Evolutionary conservation across 495 filamentous ascomycete genomes (phyloP).

Genomic region (Daldinia caldariorum): DNA sequence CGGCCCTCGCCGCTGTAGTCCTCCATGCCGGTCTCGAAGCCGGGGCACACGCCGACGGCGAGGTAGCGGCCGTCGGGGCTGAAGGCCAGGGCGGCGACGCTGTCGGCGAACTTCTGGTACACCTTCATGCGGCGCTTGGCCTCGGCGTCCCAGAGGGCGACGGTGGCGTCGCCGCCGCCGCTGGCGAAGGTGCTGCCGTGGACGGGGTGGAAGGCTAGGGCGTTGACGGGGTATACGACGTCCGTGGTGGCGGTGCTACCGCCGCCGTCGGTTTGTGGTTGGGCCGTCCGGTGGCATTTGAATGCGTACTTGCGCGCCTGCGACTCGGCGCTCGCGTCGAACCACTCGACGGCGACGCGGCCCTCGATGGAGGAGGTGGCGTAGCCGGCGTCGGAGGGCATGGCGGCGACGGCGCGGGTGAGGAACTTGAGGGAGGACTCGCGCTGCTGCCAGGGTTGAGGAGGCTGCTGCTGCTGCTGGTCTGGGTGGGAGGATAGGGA

Average conservation of each 20-base stretch:
- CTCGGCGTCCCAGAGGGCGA: slow-evolving; percentile 95
- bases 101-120: slow-evolving; percentile 83
- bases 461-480: slow-evolving; percentile 50
- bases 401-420: slow-evolving; percentile 92
- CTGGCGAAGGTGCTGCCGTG: slow-evolving; percentile 87
- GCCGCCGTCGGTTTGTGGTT: slow-evolving; percentile 40
- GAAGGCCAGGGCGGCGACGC: slow-evolving; percentile 80
- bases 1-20: slow-evolving; percentile 73
- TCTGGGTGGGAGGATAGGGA: slow-evolving; percentile 57
- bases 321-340: slow-evolving; percentile 83
- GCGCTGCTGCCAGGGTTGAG: slow-evolving; percentile 87
- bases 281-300: slow-evolving; percentile 88
- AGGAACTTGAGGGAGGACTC: slow-evolving; percentile 96
- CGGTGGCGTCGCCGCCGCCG: slow-evolving; percentile 92
- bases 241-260: slow-evolving; percentile 43
- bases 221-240: slow-evolving; percentile 87
- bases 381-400: slow-evolving; percentile 94
- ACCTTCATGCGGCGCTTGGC: slow-evolving; percentile 90
- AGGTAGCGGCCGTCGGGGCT: slow-evolving; percentile 82
- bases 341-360: slow-evolving; percentile 95
- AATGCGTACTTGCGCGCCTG: slow-evolving; percentile 97
- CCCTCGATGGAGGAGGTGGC: slow-evolving; percentile 91
- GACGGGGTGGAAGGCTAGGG: slow-evolving; percentile 89
- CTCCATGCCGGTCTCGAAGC: slow-evolving; percentile 91
- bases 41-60: slow-evolving; percentile 84